Conservation (phyloP, 257 asterid species). For the Dorcoceras hygrometricum region DNA sequence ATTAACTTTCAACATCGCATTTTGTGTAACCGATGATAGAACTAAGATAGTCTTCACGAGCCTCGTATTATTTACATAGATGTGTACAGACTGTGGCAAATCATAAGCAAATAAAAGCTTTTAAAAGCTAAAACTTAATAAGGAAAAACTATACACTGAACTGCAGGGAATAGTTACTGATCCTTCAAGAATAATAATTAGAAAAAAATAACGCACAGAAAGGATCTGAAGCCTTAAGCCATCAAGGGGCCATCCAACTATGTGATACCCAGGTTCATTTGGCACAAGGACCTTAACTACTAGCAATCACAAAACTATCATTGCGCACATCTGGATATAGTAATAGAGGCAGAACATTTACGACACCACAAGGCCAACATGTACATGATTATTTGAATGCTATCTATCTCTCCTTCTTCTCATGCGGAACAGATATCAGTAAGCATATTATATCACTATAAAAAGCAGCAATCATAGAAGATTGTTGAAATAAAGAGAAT, state of each 20-base stretch:
- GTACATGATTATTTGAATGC: background rate
- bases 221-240: background rate
- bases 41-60: background rate
- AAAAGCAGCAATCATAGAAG: background rate
- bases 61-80: background rate
- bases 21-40: background rate
- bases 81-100: background rate
- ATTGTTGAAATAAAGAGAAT: background rate
- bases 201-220: background rate
- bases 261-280: background rate
- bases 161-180: background rate
- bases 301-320: background rate
- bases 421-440: background rate
- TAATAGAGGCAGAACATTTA: background rate
- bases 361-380: background rate
- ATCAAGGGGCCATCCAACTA: background rate
- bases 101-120: background rate
- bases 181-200: background rate
- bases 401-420: background rate
- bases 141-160: background rate
- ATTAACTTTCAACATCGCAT: slow-evolving; percentile 4
- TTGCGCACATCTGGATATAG: background rate
- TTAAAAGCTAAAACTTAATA: background rate
- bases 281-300: background rate
- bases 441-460: no score